Conservation (phyloP, 352 stramenopile species). For the Globisporangium perplexum region DNA sequence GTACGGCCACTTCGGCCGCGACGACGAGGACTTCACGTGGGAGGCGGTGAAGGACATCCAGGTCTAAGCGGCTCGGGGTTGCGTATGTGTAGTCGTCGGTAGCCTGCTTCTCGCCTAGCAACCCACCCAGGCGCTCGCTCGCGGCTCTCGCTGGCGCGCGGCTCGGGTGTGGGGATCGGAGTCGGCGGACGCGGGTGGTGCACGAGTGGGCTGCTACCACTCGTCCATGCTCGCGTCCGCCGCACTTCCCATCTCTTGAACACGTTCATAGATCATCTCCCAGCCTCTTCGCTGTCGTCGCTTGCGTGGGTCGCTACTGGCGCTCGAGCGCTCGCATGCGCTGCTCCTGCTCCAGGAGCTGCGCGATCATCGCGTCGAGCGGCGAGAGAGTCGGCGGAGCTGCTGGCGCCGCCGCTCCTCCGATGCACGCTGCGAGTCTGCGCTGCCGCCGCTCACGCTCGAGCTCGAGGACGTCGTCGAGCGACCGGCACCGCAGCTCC, state of each 20-base stretch:
- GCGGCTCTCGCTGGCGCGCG: constrained; percentile 21
- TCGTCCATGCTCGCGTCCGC: constrained; percentile 27
- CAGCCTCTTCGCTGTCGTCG: neutral
- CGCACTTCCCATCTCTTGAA: constrained; percentile 17
- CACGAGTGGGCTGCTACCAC: constrained; percentile 37
- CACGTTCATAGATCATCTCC: constrained; percentile 30
- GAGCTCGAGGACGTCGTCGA: constrained; percentile 6
- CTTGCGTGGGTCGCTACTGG: neutral
- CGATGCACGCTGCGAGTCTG: neutral
- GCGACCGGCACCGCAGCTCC: constrained; percentile 10
- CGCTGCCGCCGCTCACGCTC: constrained; percentile 11
- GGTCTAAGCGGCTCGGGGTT: constrained; percentile 34
- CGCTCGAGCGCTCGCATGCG: neutral
- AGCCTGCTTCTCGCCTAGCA: constrained; percentile 34
- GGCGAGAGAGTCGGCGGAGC: too few species aligned
- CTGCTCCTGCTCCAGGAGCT: constrained; percentile 3
- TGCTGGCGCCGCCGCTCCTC: neutral
- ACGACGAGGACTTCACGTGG: constrained; percentile 99
- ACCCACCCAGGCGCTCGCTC: constrained; percentile 15
- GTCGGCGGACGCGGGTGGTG: constrained; percentile 17
- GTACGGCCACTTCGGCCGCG: constrained; percentile 99
- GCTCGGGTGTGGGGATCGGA: constrained; percentile 20
- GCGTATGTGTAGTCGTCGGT: constrained; percentile 23
- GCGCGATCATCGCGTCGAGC: neutral
- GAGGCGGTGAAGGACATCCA: constrained; percentile 94